Evolutionary conservation across 345 rosid genomes (phyloP).

Genomic region (Camelina hispida): DNA sequence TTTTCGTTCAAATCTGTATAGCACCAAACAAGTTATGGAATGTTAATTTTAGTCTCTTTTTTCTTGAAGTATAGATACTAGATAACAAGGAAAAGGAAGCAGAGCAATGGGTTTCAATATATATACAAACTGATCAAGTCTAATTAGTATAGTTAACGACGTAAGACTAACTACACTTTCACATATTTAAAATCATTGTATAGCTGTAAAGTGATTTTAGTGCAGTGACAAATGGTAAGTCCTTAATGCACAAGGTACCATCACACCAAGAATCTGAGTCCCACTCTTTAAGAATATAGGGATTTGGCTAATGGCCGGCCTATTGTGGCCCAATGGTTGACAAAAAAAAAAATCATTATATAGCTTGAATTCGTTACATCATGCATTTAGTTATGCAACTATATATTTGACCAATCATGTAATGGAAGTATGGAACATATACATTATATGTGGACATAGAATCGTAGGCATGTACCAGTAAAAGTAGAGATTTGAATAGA

Average conservation of each 20-base stretch:
- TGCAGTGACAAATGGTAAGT: too few relatives aligned
- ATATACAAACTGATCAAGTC: too few relatives aligned
- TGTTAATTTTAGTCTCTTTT: neutral
- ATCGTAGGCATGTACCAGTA: constrained; percentile 14
- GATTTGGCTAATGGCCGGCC: too few relatives aligned
- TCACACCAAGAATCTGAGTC: too few relatives aligned
- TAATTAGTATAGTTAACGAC: neutral
- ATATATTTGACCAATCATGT: constrained; percentile 5
- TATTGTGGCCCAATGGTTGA: too few relatives aligned
- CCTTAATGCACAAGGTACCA: too few relatives aligned
- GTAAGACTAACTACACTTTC: neutral
- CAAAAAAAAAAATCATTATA: too few relatives aligned
- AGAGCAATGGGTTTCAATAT: neutral
- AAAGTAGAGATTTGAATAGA: neutral
- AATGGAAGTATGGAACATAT: neutral
- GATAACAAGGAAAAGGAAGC: neutral
- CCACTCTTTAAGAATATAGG: too few relatives aligned
- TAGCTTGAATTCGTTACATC: constrained; percentile 9
- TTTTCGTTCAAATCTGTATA: neutral
- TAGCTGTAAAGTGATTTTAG: too few relatives aligned
- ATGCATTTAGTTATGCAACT: neutral
- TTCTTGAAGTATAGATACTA: neutral
- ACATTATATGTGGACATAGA: constrained; percentile 4
- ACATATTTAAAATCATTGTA: neutral
- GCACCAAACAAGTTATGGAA: constrained; percentile 16